Conservation (phyloP, 768 basidiomycete genomes). For the Coprinopsis cinerea region DNA sequence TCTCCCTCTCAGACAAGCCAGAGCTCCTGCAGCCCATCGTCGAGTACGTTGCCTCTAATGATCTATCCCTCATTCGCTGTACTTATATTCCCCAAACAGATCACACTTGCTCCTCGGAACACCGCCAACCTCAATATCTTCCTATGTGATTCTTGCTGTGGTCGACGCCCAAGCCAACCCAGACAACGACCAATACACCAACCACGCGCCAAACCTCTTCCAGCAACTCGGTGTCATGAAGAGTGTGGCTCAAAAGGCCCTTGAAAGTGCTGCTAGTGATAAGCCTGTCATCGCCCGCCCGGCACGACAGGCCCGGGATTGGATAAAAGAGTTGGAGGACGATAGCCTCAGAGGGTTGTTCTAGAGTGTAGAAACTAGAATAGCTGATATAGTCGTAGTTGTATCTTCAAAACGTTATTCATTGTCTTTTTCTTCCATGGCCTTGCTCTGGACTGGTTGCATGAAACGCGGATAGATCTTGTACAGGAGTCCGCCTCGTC, state of each 20-base stretch:
- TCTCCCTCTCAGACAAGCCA: constrained; percentile 55
- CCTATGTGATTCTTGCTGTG: constrained; percentile 53
- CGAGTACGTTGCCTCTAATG: constrained; percentile 40
- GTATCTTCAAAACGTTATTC: too few relatives aligned
- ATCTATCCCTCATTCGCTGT: constrained; percentile 2
- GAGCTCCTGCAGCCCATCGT: constrained; percentile 62
- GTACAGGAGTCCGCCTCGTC: too few relatives aligned
- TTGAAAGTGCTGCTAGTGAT: constrained; percentile 64
- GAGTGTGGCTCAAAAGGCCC: constrained; percentile 66
- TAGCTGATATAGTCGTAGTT: too few relatives aligned
- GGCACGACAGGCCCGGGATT: constrained; percentile 76
- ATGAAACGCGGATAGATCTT: too few relatives aligned
- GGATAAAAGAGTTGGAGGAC: constrained; percentile 45
- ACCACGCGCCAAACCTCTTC: constrained; percentile 48
- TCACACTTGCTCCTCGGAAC: constrained; percentile 63
- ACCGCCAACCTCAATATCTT: constrained; percentile 56
- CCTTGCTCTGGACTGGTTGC: too few relatives aligned
- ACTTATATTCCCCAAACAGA: constrained; percentile 27
- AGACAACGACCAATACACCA: constrained; percentile 28
- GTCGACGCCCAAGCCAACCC: constrained; percentile 38
- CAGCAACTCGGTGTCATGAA: constrained; percentile 55
- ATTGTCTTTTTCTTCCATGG: too few relatives aligned
- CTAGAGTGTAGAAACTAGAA: too few relatives aligned
- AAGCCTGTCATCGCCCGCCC: constrained; percentile 70
- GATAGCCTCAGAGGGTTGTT: constrained; percentile 41